These are phyloP conservation scores for Xylogone sp. DNA, from an alignment of 2,329 filamentous ascomycete genomes.

Conservation along the genomic window DNA sequence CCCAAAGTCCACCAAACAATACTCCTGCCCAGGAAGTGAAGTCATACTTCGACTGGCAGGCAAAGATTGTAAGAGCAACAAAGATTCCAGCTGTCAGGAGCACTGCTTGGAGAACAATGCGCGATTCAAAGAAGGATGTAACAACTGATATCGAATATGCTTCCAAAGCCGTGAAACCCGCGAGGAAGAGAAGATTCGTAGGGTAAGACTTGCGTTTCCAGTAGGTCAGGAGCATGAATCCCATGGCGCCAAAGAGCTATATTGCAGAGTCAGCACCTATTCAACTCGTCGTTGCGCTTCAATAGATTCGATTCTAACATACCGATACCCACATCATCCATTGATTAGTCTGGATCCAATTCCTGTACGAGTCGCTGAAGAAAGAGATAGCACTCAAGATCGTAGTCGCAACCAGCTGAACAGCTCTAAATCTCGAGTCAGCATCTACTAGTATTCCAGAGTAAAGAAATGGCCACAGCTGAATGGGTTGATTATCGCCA, in stretches of 20 bases:
- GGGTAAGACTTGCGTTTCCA: slow-evolving; percentile 97
- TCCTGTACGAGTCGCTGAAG: slow-evolving; percentile 73
- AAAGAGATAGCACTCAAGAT: slow-evolving; percentile 81
- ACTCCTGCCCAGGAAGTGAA: slow-evolving; percentile 98
- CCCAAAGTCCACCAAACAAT: slow-evolving; percentile 87
- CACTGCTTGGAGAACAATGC: slow-evolving; percentile 85
- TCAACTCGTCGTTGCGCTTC: neutral
- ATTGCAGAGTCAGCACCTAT: slow-evolving; percentile 15
- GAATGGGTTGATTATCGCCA: neutral
- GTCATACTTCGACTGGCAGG: slow-evolving; percentile 97
- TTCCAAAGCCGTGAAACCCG: slow-evolving; percentile 85
- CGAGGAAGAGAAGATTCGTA: slow-evolving; percentile 88
- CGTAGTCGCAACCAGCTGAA: slow-evolving; percentile 83
- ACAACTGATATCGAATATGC: slow-evolving; percentile 92
- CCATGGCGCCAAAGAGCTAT: slow-evolving; percentile 73
- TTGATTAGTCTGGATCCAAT: slow-evolving; percentile 80
- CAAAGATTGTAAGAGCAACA: slow-evolving; percentile 77
- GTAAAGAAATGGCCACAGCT: neutral
- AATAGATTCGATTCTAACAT: slow-evolving; percentile 27
- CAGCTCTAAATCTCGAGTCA: slow-evolving; percentile 49
- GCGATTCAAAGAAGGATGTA: slow-evolving; percentile 81
- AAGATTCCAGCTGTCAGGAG: slow-evolving; percentile 84
- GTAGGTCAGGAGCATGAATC: slow-evolving; percentile 82
- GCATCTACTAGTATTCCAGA: neutral
- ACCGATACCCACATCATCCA: slow-evolving; percentile 84